A percentile compares a stretch with the other conserved stretches of the same genome.
phyloP scores from a whole-genome alignment of 768 basidiomycete genomes.

The Daedaleopsis sinensis region DNA sequence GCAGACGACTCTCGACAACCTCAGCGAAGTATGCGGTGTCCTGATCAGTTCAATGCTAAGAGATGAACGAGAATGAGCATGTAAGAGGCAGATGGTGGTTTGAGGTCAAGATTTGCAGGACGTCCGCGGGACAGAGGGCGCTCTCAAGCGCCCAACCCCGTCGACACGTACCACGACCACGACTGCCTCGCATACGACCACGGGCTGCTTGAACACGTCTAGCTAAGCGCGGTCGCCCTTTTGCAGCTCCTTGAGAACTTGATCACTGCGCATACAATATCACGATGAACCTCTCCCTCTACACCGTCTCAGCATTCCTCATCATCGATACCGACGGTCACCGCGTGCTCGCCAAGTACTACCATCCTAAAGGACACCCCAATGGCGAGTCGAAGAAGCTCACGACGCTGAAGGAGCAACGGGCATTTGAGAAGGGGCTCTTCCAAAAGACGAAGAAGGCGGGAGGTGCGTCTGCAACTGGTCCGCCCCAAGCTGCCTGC shows the following conservation, averaged over 20 bases:
- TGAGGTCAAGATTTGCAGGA: background rate
- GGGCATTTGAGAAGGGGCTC: slow-evolving; percentile 92
- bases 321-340: slow-evolving; percentile 96
- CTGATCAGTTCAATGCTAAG: too few relatives aligned
- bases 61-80: background rate
- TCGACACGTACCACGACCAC: background rate
- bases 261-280: background rate
- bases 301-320: slow-evolving; percentile 84
- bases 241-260: background rate
- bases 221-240: background rate
- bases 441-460: slow-evolving; percentile 96
- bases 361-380: slow-evolving; percentile 68
- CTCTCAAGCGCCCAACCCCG: background rate
- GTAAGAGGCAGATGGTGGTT: background rate
- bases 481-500: background rate
- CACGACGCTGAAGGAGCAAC: slow-evolving; percentile 85
- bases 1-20: too few relatives aligned
- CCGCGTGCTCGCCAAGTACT: slow-evolving; percentile 96
- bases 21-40: too few relatives aligned
- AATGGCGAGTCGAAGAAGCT: slow-evolving; percentile 64
- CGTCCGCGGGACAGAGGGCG: too few relatives aligned
- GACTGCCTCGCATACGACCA: background rate
- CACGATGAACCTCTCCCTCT: slow-evolving; percentile 80
- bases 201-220: background rate
- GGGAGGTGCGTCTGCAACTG: slow-evolving; percentile 60